Conservation (phyloP, 768 basidiomycete genomes). For the Leucogyrophana mollusca region DNA sequence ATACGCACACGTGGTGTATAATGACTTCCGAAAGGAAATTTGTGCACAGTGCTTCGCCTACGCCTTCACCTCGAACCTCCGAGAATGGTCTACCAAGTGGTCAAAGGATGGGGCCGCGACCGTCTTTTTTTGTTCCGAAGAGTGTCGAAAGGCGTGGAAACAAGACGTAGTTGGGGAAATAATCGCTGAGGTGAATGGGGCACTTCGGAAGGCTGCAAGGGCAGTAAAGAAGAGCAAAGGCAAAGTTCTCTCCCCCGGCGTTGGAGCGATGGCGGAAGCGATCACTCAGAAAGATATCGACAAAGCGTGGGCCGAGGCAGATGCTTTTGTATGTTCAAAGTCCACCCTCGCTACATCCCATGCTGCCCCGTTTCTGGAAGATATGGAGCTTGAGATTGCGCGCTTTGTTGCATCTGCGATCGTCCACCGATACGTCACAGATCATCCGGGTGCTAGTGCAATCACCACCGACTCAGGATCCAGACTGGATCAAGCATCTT, state of each 20-base stretch:
- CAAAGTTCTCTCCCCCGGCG: slow-evolving; percentile 6
- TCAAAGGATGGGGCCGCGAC: slow-evolving; percentile 34
- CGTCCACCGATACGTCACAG: slow-evolving; percentile 37
- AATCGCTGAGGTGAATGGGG: slow-evolving; percentile 30
- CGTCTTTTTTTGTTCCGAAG: slow-evolving; percentile 55
- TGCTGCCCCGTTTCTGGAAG: slow-evolving; percentile 37
- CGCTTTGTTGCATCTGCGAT: slow-evolving; percentile 54
- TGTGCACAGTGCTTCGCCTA: slow-evolving; percentile 67
- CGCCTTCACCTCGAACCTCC: slow-evolving; percentile 32
- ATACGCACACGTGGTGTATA: slow-evolving; percentile 57
- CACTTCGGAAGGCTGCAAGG: slow-evolving; percentile 35
- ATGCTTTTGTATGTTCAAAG: slow-evolving; percentile 26
- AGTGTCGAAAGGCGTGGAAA: slow-evolving; percentile 47
- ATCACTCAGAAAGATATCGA: slow-evolving; percentile 43
- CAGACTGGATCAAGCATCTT: slow-evolving; percentile 20
- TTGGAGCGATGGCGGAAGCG: slow-evolving; percentile 13
- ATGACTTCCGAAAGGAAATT: slow-evolving; percentile 64
- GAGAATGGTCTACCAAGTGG: slow-evolving; percentile 45
- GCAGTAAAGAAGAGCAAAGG: slow-evolving; percentile 24
- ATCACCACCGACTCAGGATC: slow-evolving; percentile 9
- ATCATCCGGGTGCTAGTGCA: too few relatives aligned
- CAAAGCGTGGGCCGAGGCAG: slow-evolving; percentile 43
- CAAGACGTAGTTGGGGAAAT: slow-evolving; percentile 30
- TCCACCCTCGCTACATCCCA: slow-evolving; percentile 20
- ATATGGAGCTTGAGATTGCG: slow-evolving; percentile 58